phyloP scores from a whole-genome alignment of 2,329 filamentous ascomycete genomes.

The Ophiostoma ulmi region DNA sequence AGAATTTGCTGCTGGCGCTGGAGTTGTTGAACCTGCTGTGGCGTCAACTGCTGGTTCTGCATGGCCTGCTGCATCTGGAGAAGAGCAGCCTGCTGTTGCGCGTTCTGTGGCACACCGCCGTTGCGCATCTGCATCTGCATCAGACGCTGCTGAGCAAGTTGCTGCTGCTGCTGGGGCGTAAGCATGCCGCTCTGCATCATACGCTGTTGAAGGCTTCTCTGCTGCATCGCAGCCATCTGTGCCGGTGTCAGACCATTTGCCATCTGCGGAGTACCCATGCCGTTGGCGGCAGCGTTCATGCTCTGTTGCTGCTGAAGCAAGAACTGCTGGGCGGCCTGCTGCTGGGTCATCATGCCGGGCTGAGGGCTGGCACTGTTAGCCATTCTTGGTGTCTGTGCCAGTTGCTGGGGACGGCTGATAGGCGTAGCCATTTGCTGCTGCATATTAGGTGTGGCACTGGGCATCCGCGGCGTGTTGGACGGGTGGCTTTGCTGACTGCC shows the following conservation, averaged over 20 bases:
- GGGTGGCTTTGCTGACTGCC: constrained; percentile 63
- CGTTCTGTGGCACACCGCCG: constrained; percentile 4
- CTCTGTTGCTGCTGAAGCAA: constrained; percentile 44
- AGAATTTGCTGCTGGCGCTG: constrained; percentile 33
- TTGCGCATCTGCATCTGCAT: constrained; percentile 19
- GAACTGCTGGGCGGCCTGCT: constrained; percentile 42
- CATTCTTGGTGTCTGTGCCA: constrained; percentile 53
- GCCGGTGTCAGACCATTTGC: constrained; percentile 4
- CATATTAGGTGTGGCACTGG: constrained; percentile 57
- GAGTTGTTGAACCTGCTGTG: constrained; percentile 29
- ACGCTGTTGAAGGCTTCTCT: background rate
- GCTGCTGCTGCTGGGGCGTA: constrained; percentile 13
- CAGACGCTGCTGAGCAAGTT: background rate
- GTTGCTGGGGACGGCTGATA: constrained; percentile 44
- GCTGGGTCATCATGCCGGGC: constrained; percentile 40
- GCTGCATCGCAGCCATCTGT: constrained; percentile 3
- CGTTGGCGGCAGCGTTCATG: constrained; percentile 10
- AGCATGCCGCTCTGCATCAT: constrained; percentile 31
- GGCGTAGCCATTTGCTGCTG: constrained; percentile 49
- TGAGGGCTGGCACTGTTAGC: constrained; percentile 51
- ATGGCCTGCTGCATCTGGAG: constrained; percentile 27
- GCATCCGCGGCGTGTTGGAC: constrained; percentile 58
- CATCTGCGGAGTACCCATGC: constrained; percentile 15
- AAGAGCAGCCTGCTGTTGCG: constrained; percentile 27
- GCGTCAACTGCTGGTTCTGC: constrained; percentile 26